phyloP scores from a whole-genome alignment of 2,329 filamentous ascomycete species.

The Stachybotrys chartarum region DNA sequence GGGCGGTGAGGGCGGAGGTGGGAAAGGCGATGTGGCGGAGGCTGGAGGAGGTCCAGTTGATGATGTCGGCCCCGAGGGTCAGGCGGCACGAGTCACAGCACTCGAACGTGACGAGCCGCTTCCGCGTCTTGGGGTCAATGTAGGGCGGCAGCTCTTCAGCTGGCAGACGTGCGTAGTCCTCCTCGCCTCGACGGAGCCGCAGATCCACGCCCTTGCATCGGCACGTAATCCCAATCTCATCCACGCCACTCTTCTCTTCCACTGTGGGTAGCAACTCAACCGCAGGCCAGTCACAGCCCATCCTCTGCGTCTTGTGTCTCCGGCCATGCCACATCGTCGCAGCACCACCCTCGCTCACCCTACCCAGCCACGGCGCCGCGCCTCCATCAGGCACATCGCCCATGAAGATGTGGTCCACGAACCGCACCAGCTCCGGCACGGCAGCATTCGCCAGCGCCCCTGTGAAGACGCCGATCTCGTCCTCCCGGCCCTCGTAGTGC shows the following conservation, averaged over 20 bases:
- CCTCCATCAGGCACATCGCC: conserved; percentile 47
- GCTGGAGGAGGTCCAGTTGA: conserved; percentile 36
- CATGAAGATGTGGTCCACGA: conserved; percentile 34
- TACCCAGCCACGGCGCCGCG: conserved; percentile 35
- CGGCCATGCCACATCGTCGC: conserved; percentile 17
- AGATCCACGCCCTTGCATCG: conserved; percentile 39
- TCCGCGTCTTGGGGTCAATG: conserved; percentile 34
- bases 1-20: neutral
- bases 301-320: conserved; percentile 12
- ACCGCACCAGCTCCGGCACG: conserved; percentile 18
- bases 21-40: conserved; percentile 30
- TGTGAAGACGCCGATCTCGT: conserved; percentile 24
- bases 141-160: conserved; percentile 28
- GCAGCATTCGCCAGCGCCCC: conserved; percentile 27
- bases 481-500: neutral
- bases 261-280: conserved; percentile 3
- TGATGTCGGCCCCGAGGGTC: conserved; percentile 32
- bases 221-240: conserved; percentile 31
- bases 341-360: conserved; percentile 21
- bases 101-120: conserved; percentile 31
- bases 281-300: conserved; percentile 23
- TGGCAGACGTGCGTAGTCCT: conserved; percentile 18
- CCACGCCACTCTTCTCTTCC: conserved; percentile 8
- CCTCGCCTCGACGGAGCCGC: conserved; percentile 24
- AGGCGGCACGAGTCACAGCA: conserved; percentile 40